Evolutionary conservation across 768 basidiomycete genomes (phyloP), one percentile per base, ranked within the genome.

Genomic region (Suillus sp.): DNA sequence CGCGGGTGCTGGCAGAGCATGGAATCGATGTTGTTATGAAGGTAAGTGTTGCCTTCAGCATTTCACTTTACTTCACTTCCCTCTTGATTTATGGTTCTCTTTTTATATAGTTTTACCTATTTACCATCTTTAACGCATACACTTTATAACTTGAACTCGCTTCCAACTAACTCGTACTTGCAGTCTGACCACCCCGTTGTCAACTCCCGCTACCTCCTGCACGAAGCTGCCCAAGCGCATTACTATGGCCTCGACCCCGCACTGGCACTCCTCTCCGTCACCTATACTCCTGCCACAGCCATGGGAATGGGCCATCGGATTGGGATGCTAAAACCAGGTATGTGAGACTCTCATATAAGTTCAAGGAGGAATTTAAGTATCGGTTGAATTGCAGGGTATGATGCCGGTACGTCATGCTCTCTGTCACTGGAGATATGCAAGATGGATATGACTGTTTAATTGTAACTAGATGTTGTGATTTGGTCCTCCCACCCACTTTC

Each of bases 401-500:
- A 85, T 69, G 84, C 83, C 32, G 83, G 75, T 77, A 73, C 13
- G 69, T 14, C 54, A 1, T 18, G 6, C 25, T 11, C 8, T 25
- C 20, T 30, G 14, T 11, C 32, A 68, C 25, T 14, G 47, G 11
- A n/a, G 37, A n/a, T 10, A 54, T 34, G 8, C 56, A 47, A 66
- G 16, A 68, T n/a, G 20, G 2, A 3, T 43, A 20, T 43, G n/a
- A 43, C 11, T 11, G 43, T 34, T n/a, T 30, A 3, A 61, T 47
- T 5, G 4, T 4, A 18, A 32, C 35, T 37, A 55, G 89, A 93
- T 70, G 71, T 92, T 20, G 89, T 92, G 8, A 72, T 93, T 37
- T 90, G 88, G 89, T 86, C 90, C 68, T 86, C 85, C 3, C 89
- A 92, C 75, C 93, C 93, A 1, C 80, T 94, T 34, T 80, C 81